A percentile compares a stretch with the other conserved stretches of the same genome.
phyloP scores from a whole-genome alignment of 1,284 basidiomycete species.

The Thecaphora frezii region DNA sequence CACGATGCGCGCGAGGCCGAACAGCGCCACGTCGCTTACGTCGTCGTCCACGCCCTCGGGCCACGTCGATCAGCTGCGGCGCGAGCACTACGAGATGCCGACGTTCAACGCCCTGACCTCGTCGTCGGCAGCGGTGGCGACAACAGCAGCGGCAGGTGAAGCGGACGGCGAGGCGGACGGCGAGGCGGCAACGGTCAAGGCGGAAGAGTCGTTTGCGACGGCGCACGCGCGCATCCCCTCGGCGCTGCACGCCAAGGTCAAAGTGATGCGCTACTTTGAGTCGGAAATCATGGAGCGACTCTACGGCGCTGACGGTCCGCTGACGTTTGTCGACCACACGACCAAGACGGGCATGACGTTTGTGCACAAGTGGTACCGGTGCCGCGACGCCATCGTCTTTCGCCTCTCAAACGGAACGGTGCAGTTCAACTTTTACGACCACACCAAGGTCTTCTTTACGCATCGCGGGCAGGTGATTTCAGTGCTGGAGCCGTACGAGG shows the following conservation, averaged over 20 bases:
- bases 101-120: not conserved
- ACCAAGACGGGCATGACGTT: conserved; percentile 83
- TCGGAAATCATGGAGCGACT: conserved; percentile 55
- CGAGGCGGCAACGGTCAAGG: conserved; percentile 1
- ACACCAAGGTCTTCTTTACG: conserved; percentile 89
- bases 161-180: not conserved
- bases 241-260: conserved; percentile 41
- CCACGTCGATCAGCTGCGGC: not conserved
- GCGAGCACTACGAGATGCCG: conserved; percentile 39
- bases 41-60: not conserved
- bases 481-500: conserved; percentile 66
- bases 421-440: conserved; percentile 99
- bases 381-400: conserved; percentile 96
- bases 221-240: conserved; percentile 15
- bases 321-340: conserved; percentile 81
- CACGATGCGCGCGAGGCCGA: conserved; percentile 18
- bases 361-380: conserved; percentile 90
- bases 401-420: conserved; percentile 89
- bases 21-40: not conserved
- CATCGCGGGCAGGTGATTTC: conserved; percentile 76
- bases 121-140: not conserved
- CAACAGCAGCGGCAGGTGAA: no score
- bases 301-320: conserved; percentile 66
- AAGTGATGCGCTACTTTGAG: conserved; percentile 54
- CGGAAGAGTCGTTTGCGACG: not conserved